Percentiles rank a stretch among this genome's conserved stretches.
Conservation (phyloP, 2,329 filamentous ascomycete genomes). For the Zasmidium citrigriseum region DNA sequence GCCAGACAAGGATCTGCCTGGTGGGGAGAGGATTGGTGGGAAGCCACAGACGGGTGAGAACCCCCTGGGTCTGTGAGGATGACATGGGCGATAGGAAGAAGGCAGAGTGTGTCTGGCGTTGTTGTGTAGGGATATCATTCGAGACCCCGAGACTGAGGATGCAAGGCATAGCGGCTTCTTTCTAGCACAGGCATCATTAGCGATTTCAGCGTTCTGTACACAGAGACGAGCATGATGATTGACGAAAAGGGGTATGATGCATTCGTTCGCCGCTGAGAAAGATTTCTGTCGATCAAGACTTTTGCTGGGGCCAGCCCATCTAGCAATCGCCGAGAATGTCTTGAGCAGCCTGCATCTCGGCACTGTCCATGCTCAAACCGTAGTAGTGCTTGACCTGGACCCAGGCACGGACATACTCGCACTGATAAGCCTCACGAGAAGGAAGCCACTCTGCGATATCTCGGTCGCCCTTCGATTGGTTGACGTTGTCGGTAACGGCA, state of each 20-base stretch:
- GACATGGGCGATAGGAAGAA: background rate
- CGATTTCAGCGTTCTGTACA: too few species aligned
- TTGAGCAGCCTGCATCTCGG: slow-evolving; percentile 59
- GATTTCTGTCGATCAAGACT: background rate
- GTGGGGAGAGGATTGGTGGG: slow-evolving; percentile 36
- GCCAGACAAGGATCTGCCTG: slow-evolving; percentile 27
- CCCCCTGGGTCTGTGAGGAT: slow-evolving; percentile 34
- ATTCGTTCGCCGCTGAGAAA: too few species aligned
- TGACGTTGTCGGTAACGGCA: slow-evolving; percentile 77
- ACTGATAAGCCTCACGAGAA: slow-evolving; percentile 68
- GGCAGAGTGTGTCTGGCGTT: too few species aligned
- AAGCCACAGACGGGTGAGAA: slow-evolving; percentile 39
- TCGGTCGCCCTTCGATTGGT: slow-evolving; percentile 71
- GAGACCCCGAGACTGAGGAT: too few species aligned
- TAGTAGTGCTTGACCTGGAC: slow-evolving; percentile 77
- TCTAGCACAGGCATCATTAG: too few species aligned
- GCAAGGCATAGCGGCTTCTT: too few species aligned
- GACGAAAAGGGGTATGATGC: too few species aligned
- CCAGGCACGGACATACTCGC: slow-evolving; percentile 77
- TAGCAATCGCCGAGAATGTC: slow-evolving; percentile 65
- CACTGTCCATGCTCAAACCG: slow-evolving; percentile 65
- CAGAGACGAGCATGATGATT: too few species aligned
- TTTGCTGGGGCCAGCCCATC: background rate
- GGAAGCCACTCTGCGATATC: slow-evolving; percentile 79
- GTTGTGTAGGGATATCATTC: background rate